These are phyloP conservation scores for Agapanthus africanus DNA, from an alignment of 106 monocot genomes.

Conservation along the genomic window DNA sequence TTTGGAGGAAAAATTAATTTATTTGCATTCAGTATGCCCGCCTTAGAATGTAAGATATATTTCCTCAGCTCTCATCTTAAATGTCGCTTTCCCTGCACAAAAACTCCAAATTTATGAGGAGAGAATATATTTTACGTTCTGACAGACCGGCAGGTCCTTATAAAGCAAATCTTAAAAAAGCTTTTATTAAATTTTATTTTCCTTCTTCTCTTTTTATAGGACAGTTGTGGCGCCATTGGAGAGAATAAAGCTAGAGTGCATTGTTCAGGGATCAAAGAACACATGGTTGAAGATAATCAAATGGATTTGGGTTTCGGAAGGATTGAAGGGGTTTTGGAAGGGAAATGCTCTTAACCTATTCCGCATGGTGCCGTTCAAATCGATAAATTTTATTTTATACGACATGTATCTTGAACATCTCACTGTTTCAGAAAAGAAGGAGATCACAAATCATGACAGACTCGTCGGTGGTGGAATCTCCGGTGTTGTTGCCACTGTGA, in stretches of 20 bases:
- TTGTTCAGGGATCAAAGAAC: constrained; percentile 24
- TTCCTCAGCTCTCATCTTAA: background rate
- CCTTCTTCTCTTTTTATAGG: constrained; percentile 17
- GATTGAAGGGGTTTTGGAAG: constrained; percentile 53
- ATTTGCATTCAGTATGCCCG: too few species aligned
- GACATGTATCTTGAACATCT: constrained; percentile 45
- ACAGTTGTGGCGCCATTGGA: constrained; percentile 54
- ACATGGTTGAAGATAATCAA: constrained; percentile 19
- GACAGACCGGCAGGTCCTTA: too few species aligned
- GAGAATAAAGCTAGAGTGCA: constrained; percentile 61
- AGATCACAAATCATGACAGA: constrained; percentile 43
- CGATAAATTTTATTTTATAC: constrained; percentile 52
- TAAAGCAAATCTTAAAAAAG: too few species aligned
- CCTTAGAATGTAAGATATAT: background rate
- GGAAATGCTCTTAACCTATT: constrained; percentile 46
- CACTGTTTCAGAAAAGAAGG: constrained; percentile 11
- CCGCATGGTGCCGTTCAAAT: constrained; percentile 58
- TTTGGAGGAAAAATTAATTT: too few species aligned
- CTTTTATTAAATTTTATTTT: too few species aligned
- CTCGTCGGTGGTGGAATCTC: constrained; percentile 46
- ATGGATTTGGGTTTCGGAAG: constrained; percentile 35
- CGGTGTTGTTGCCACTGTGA: constrained; percentile 34
- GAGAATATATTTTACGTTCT: too few species aligned
- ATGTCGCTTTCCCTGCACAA: too few species aligned
- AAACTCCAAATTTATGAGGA: too few species aligned